A percentile compares a stretch with the other conserved stretches of the same genome.
Evolutionary conservation across 345 rosid species (phyloP).

Genomic region (Clarkia xantiana): DNA sequence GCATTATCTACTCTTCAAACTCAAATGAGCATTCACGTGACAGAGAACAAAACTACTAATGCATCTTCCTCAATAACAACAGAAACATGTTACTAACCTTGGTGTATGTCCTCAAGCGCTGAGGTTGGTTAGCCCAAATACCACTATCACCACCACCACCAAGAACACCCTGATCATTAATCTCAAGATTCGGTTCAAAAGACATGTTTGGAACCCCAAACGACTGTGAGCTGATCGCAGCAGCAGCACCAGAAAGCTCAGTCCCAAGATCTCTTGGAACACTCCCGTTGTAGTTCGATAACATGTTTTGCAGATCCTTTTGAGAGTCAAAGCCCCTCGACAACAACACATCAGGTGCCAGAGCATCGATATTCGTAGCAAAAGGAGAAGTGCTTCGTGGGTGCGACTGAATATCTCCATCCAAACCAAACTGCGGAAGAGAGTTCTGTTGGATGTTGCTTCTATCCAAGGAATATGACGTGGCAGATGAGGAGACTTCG

Average conservation of each 20-base stretch:
- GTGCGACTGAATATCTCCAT: constrained; percentile 61
- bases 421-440: constrained; percentile 61
- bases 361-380: constrained; percentile 43
- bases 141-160: constrained; percentile 75
- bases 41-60: neutral
- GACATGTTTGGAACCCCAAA: constrained; percentile 74
- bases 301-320: constrained; percentile 90
- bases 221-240: constrained; percentile 81
- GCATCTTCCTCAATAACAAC: neutral
- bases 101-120: constrained; percentile 83
- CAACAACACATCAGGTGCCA: constrained; percentile 67
- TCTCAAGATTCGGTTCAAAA: constrained; percentile 45
- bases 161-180: constrained; percentile 56
- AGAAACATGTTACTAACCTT: constrained; percentile 40
- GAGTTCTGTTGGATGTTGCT: constrained; percentile 61
- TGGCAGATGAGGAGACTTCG: constrained; percentile 86
- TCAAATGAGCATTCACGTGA: too few species aligned
- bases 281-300: constrained; percentile 58
- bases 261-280: constrained; percentile 67
- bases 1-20: too few species aligned
- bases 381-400: constrained; percentile 53
- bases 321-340: constrained; percentile 83
- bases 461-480: constrained; percentile 79
- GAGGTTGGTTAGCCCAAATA: constrained; percentile 70
- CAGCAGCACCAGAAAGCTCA: constrained; percentile 51